Evolutionary conservation across 2,329 filamentous ascomycete species (phyloP).

Genomic region (Shiraia sp.): DNA sequence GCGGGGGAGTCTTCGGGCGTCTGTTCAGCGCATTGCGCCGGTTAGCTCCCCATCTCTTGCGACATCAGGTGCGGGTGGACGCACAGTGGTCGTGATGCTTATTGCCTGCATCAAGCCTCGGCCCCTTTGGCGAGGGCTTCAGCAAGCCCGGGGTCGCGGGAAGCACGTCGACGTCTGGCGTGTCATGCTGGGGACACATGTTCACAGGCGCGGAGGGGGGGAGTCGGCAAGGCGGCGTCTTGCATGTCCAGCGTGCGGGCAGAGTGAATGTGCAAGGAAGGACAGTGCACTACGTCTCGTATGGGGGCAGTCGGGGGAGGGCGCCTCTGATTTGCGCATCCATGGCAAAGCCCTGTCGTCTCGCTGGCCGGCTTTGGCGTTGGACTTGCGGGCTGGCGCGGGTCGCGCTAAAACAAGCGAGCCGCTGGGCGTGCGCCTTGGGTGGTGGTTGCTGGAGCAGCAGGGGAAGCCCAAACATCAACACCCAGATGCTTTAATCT

Average conservation of each 20-base stretch:
- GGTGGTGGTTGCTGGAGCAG: constrained; percentile 21
- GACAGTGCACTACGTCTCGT: too few relatives aligned
- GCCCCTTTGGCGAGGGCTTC: constrained; percentile 15
- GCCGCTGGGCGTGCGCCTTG: neutral
- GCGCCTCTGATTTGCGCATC: too few relatives aligned
- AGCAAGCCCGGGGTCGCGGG: neutral
- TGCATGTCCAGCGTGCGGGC: constrained; percentile 16
- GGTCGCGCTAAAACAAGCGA: neutral
- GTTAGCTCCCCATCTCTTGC: constrained; percentile 18
- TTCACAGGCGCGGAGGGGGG: constrained; percentile 17
- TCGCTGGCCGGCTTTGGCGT: too few relatives aligned
- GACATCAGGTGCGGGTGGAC: constrained; percentile 20
- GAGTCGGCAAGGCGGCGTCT: constrained; percentile 6
- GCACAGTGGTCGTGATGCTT: constrained; percentile 69
- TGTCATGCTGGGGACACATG: constrained; percentile 33
- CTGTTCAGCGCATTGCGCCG: constrained; percentile 52
- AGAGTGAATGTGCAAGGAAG: neutral
- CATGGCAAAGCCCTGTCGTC: too few relatives aligned
- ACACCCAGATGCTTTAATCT: constrained; percentile 9
- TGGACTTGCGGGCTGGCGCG: too few relatives aligned
- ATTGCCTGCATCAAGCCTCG: constrained; percentile 70
- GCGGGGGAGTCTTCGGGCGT: constrained; percentile 77
- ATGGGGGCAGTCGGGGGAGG: too few relatives aligned
- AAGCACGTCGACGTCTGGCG: constrained; percentile 5
- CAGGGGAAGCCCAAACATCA: constrained; percentile 6